Evolutionary conservation across 805 yeast species (phyloP), one percentile per base, ranked within the genome.

Genomic region (Schwanniomyces vanrijiae): DNA sequence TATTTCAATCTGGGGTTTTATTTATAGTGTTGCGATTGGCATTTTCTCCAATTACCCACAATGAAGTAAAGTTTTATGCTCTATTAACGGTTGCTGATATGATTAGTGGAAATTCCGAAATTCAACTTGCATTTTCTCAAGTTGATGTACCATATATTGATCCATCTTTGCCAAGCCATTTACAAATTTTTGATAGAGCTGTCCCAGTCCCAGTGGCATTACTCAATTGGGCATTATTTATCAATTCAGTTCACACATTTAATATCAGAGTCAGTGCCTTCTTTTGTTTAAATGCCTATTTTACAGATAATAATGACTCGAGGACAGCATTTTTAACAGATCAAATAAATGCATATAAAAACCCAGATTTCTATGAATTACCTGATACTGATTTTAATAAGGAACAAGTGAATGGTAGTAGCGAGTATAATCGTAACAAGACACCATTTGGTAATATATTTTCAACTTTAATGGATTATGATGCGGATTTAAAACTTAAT

Each of bases 101-200:
- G 26, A 84, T 94, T 3, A 68, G 83, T 41, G 77, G 82, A 25
- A 90, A 90, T 61, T 65, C 74, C 2, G 78, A 73, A 2, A 77
- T 87, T 28, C 99, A 94, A 64, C 68, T 70, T 11, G 81, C 81
- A 48, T 86, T 92, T 55, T 76, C 90, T 1, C 83, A 82, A 45
- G 83, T 92, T 11, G 98, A 94, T 64, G 97, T 94, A 6, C 99
- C 99, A 0, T 89, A 85, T 60, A 74, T 91, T 46, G 97, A 90
- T 58, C 90, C 96, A 9, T 73, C 84, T 4, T 58, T 81, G 44
- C 82, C 83, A 0, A 45, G 78, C 1, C 75, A 67, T 46, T 52
- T 66, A 14, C 76, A 71, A 45, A 37, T 59, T 1, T 70, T 58
- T 37, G 65, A 62, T 38, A 56, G 51, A 39, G 59, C 64, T 1